Evolutionary conservation across 2,329 filamentous ascomycete species (phyloP).

Genomic region (Cordyceps cicadae): DNA sequence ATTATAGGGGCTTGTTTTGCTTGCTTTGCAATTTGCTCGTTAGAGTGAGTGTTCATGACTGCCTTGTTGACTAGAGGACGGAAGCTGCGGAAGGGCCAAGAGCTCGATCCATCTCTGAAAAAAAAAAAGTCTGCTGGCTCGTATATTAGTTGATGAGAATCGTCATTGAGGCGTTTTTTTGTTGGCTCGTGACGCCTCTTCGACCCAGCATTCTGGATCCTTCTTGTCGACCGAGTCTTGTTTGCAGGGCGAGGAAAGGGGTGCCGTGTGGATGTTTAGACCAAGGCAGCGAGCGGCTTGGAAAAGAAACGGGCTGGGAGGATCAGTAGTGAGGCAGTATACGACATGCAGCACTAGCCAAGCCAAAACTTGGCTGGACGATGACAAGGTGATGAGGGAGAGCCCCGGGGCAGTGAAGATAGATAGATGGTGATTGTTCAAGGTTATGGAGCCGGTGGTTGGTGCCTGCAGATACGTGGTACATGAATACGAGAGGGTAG

Average conservation of each 20-base stretch:
- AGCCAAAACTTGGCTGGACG: background rate
- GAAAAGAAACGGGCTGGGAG: background rate
- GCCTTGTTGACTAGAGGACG: background rate
- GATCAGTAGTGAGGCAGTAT: background rate
- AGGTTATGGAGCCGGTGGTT: background rate
- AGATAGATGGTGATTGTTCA: background rate
- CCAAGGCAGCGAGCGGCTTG: background rate
- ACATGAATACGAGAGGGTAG: constrained; percentile 4
- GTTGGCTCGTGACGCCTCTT: background rate
- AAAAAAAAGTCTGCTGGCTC: background rate
- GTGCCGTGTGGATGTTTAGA: background rate
- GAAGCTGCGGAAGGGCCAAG: background rate
- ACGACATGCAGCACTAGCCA: background rate
- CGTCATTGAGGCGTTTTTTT: background rate
- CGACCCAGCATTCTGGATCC: background rate
- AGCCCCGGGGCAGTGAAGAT: background rate
- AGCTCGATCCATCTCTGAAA: background rate
- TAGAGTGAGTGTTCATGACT: too few relatives aligned
- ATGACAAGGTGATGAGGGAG: background rate
- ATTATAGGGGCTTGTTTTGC: background rate
- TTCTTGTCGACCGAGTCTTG: background rate
- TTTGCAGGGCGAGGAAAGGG: background rate
- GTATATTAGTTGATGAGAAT: background rate
- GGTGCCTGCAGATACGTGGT: constrained; percentile 7
- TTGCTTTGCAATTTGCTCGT: background rate